phyloP scores from a whole-genome alignment of 345 rosid genomes.

The Laguncularia racemosa region DNA sequence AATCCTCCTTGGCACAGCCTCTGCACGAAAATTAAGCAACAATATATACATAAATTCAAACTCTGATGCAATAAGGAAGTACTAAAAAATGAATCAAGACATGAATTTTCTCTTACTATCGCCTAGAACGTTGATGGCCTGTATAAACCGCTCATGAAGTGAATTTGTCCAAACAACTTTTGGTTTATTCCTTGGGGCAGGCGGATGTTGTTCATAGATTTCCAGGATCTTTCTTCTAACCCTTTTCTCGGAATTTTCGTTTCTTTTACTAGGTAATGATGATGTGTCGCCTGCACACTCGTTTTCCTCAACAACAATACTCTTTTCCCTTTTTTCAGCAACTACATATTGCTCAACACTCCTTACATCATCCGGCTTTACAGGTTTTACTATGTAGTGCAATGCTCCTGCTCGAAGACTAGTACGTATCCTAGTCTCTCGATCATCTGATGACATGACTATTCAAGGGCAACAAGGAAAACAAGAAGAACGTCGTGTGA shows the following conservation, averaged over 20 bases:
- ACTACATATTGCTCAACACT: constrained; percentile 47
- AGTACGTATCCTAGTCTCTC: constrained; percentile 26
- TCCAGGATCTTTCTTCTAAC: constrained; percentile 8
- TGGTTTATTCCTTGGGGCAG: constrained; percentile 30
- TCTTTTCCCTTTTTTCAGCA: constrained; percentile 25
- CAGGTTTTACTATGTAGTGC: constrained; percentile 53
- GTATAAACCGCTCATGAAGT: constrained; percentile 52
- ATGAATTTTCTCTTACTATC: constrained; percentile 21
- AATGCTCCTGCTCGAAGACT: constrained; percentile 54
- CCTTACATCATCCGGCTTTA: constrained; percentile 35
- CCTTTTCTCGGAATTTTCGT: constrained; percentile 1
- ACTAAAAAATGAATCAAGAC: not conserved
- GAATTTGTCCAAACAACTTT: constrained; percentile 49
- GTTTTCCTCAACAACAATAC: constrained; percentile 2
- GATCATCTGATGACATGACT: constrained; percentile 69
- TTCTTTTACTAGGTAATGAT: constrained; percentile 1
- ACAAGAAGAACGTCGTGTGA: not conserved
- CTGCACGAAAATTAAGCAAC: constrained; percentile 18
- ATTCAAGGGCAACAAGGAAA: not conserved
- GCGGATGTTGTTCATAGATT: constrained; percentile 4
- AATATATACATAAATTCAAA: no score
- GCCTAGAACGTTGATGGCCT: constrained; percentile 43
- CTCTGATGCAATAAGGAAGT: not conserved
- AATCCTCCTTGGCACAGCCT: constrained; percentile 56
- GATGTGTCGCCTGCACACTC: not conserved